Percentiles rank a stretch among this genome's conserved stretches.
Evolutionary conservation across 345 rosid genomes (phyloP).

Genomic region (Acer yangbiense): DNA sequence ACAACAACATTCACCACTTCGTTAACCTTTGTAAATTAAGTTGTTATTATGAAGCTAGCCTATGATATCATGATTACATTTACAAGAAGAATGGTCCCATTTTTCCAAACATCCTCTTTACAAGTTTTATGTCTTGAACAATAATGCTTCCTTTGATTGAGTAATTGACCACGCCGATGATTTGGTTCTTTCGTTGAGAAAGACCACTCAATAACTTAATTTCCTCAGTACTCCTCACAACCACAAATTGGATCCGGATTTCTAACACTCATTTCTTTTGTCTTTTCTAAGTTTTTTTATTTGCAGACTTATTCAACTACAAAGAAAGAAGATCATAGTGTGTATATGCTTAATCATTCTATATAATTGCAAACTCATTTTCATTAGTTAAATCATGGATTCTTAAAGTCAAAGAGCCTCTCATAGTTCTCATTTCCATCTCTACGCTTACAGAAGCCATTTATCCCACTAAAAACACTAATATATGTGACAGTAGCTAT

Average conservation of each 20-base stretch:
- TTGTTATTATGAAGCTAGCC: background rate
- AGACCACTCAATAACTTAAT: constrained; percentile 17
- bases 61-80: constrained; percentile 4
- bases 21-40: too few species aligned
- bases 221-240: constrained; percentile 3
- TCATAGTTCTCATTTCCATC: too few species aligned
- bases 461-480: too few species aligned
- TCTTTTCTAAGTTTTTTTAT: constrained; percentile 10
- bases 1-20: too few species aligned
- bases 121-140: background rate
- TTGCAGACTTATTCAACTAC: background rate
- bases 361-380: too few species aligned
- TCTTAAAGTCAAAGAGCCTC: too few species aligned
- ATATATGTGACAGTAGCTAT: too few species aligned
- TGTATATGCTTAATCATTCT: too few species aligned
- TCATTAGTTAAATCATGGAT: too few species aligned
- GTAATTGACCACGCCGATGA: too few species aligned
- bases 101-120: background rate
- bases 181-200: constrained; percentile 13
- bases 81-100: background rate
- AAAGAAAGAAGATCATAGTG: background rate
- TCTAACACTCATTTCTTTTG: constrained; percentile 18
- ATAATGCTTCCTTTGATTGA: background rate
- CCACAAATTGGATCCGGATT: constrained; percentile 5
- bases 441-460: too few species aligned